These are phyloP conservation scores for Sporothrix variecibatus DNA, from an alignment of 2,329 filamentous ascomycete species.

Conservation along the genomic window DNA sequence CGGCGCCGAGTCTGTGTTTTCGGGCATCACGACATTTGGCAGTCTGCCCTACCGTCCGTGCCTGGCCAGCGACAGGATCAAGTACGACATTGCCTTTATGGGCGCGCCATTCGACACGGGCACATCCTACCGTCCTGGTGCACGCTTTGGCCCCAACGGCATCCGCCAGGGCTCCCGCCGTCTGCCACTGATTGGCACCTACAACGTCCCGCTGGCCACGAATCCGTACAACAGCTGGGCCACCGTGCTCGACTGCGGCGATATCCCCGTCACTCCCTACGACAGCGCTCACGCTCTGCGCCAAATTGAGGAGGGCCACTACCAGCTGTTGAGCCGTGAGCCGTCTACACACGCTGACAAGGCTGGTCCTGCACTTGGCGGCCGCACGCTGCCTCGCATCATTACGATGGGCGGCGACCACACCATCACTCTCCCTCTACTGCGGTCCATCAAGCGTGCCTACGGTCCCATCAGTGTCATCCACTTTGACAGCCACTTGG, in stretches of 20 bases:
- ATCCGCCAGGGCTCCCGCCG: constrained; percentile 84
- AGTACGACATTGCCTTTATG: constrained; percentile 84
- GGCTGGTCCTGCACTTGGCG: constrained; percentile 67
- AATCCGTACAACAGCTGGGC: constrained; percentile 84
- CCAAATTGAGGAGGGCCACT: constrained; percentile 85
- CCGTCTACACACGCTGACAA: constrained; percentile 70
- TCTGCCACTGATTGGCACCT: constrained; percentile 83
- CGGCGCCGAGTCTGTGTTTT: constrained; percentile 87
- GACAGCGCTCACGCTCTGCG: constrained; percentile 80
- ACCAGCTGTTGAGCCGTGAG: constrained; percentile 68
- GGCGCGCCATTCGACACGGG: constrained; percentile 85
- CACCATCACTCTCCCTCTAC: constrained; percentile 61
- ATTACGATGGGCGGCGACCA: constrained; percentile 74
- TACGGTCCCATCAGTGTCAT: constrained; percentile 64
- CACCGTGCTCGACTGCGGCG: constrained; percentile 78
- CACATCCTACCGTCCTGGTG: constrained; percentile 81
- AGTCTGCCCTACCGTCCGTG: constrained; percentile 77
- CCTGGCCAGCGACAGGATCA: constrained; percentile 61
- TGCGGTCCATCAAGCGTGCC: constrained; percentile 61
- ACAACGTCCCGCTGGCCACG: constrained; percentile 77
- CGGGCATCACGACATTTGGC: constrained; percentile 83
- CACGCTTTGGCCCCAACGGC: constrained; percentile 79
- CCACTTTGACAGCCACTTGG: constrained; percentile 65
- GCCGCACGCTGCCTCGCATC: constrained; percentile 75
- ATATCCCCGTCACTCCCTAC: constrained; percentile 84